Percentiles rank a stretch among this genome's conserved stretches.
Conservation (phyloP, 331 rosid species). For the Rosa hybrid region DNA sequence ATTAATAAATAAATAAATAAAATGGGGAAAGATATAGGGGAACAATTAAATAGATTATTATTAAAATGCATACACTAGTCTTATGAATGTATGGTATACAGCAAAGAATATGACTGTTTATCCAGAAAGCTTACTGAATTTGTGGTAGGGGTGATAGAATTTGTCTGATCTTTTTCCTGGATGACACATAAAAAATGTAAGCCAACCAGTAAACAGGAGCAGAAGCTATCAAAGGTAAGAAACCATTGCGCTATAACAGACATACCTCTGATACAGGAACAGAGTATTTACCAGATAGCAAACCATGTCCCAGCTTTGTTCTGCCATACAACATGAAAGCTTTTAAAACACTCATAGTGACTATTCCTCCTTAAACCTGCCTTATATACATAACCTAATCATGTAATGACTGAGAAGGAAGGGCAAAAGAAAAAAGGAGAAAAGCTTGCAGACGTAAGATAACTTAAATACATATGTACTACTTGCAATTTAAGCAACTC, state of each 20-base stretch:
- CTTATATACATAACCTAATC: background rate
- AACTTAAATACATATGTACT: background rate
- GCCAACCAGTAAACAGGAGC: conserved; percentile 15
- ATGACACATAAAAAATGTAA: conserved; percentile 25
- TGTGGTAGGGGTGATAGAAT: conserved; percentile 43
- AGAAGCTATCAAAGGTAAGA: conserved; percentile 17
- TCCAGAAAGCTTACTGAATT: conserved; percentile 53
- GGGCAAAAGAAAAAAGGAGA: background rate
- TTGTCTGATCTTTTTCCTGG: conserved; percentile 61
- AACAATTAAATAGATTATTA: background rate
- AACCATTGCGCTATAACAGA: background rate
- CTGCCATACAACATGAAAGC: conserved; percentile 42
- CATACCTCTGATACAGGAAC: conserved; percentile 69
- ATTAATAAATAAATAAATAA: background rate
- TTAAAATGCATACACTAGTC: background rate
- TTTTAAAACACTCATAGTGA: conserved; percentile 3
- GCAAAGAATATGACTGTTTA: background rate
- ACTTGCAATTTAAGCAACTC: background rate
- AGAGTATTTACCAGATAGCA: conserved; percentile 93
- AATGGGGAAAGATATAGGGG: background rate
- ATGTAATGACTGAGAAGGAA: background rate
- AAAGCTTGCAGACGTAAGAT: background rate
- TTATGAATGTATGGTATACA: background rate
- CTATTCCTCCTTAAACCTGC: background rate
- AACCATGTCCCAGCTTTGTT: conserved; percentile 91